phyloP scores from a whole-genome alignment of 257 asterid genomes.

The Parsonsia alboflavescens region DNA sequence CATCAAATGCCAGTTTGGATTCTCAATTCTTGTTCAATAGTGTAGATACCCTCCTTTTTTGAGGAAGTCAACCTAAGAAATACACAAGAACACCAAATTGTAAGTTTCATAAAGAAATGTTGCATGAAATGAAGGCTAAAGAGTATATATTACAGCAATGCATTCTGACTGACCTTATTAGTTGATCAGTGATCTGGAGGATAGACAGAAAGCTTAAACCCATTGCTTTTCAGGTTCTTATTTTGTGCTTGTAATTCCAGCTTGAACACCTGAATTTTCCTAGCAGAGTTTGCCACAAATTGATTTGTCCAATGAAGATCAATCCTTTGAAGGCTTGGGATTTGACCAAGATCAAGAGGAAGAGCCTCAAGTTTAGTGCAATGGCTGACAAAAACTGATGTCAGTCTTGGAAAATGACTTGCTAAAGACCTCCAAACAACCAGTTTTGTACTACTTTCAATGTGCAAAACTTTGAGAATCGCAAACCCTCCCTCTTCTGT shows the following conservation, averaged over 20 bases:
- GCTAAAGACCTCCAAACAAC: constrained; percentile 15
- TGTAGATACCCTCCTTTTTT: no score
- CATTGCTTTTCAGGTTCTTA: background rate
- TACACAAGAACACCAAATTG: no score
- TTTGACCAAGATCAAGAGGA: constrained; percentile 14
- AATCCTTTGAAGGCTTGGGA: constrained; percentile 9
- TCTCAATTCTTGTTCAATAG: no score
- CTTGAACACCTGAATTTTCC: background rate
- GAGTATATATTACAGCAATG: no score
- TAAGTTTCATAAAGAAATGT: no score
- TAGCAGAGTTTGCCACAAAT: constrained; percentile 10
- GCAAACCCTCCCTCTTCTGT: constrained; percentile 18
- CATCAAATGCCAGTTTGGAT: no score
- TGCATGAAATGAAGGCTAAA: no score
- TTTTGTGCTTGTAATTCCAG: background rate
- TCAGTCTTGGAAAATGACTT: constrained; percentile 15
- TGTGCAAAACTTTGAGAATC: constrained; percentile 14
- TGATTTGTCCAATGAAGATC: constrained; percentile 5
- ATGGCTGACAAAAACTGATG: constrained; percentile 8
- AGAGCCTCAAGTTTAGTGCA: constrained; percentile 14
- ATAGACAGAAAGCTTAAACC: constrained; percentile 11
- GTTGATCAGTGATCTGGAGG: constrained; percentile 17
- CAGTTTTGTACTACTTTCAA: constrained; percentile 4
- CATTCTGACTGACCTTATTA: no score
- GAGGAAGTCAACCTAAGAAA: no score